Conservation (phyloP, 2,329 filamentous ascomycete species). For the Colletotrichum sp. region DNA sequence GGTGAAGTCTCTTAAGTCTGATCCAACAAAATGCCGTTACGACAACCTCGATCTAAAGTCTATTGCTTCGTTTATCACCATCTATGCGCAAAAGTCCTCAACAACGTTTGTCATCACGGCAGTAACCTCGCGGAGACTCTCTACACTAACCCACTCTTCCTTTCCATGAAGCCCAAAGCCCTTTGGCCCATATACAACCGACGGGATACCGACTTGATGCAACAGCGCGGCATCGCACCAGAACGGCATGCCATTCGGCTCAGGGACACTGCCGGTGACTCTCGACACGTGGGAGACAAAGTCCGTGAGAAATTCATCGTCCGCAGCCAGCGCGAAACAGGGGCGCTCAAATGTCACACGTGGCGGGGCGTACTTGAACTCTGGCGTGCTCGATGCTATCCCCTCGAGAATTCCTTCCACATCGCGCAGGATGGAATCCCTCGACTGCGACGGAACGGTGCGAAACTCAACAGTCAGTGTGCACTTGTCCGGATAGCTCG, state of each 20-base stretch:
- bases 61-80: no score
- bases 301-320: constrained; percentile 21
- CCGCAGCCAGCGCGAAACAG: constrained; percentile 39
- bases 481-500: constrained; percentile 56
- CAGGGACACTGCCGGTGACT: constrained; percentile 29
- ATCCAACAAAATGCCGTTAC: no score
- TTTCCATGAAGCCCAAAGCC: constrained; percentile 55
- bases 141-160: constrained; percentile 53
- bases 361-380: constrained; percentile 43
- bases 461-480: constrained; percentile 53
- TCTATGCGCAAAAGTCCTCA: constrained; percentile 31
- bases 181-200: constrained; percentile 50
- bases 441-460: constrained; percentile 49
- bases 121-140: constrained; percentile 42
- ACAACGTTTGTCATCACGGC: constrained; percentile 29
- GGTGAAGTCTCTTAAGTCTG: no score
- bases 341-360: constrained; percentile 46
- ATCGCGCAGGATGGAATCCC: constrained; percentile 38
- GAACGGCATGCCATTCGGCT: constrained; percentile 36
- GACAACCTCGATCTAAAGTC: no score
- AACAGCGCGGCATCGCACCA: constrained; percentile 60
- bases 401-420: constrained; percentile 39
- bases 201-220: constrained; percentile 45
- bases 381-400: constrained; percentile 33
- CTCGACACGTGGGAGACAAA: neutral